Percentiles rank a stretch among this genome's conserved stretches.
Conservation (phyloP, 371 early-diverging fungal species). For the Paraphysoderma sedebokerense region DNA sequence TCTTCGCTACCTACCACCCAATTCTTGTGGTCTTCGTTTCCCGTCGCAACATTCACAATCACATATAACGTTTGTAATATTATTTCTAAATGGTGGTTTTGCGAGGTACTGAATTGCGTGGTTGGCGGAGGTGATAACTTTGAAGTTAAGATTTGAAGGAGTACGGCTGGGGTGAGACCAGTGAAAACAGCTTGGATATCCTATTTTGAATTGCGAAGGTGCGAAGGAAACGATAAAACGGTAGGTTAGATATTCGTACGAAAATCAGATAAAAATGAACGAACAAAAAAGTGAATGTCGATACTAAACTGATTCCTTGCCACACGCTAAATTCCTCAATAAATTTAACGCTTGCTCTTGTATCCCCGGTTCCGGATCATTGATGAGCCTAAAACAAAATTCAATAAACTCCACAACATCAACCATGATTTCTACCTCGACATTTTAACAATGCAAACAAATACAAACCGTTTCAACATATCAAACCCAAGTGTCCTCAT, state of each 20-base stretch:
- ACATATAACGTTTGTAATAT: conserved; percentile 39
- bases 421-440: no score
- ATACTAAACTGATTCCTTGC: conserved; percentile 23
- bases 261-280: neutral
- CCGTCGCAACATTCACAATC: conserved; percentile 55
- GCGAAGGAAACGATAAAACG: no score
- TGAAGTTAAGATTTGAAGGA: conserved; percentile 31
- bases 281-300: neutral
- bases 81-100: conserved; percentile 3
- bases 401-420: conserved; percentile 1
- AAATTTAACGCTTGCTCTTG: conserved; percentile 68
- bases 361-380: conserved; percentile 37
- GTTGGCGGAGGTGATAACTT: neutral
- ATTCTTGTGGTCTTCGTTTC: conserved; percentile 41
- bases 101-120: neutral
- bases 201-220: conserved; percentile 7
- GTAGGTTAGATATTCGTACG: no score
- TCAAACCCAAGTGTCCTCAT: conserved; percentile 50
- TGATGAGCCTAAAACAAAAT: conserved; percentile 23
- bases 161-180: conserved; percentile 41
- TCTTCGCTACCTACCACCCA: no score
- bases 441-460: neutral
- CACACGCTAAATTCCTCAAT: conserved; percentile 58
- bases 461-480: conserved; percentile 21
- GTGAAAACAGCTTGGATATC: conserved; percentile 51